Base-by-base conservation (phyloP, 139 green algal species). In the Chlamydomonas urium region DNA sequence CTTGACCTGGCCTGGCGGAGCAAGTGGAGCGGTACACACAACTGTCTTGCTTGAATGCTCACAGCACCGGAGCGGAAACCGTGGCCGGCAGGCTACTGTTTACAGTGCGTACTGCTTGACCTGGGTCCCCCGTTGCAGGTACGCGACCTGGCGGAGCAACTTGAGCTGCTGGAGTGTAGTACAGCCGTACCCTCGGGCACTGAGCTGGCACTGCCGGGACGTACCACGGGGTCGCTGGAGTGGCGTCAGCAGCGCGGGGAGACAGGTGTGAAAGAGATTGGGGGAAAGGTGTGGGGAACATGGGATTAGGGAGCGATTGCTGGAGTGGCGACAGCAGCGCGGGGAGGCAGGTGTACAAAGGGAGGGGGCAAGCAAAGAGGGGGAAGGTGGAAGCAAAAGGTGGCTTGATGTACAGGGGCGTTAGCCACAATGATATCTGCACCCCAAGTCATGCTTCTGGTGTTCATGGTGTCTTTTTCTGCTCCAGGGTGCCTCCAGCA, bases 241-340 rank as follows among this genome's bases (percentile, higher is more conserved):
- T 88, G 85, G 85, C 61, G 82, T 28, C 31, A 50, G 47, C 57
- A 73, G 35, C 66, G 84, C 2, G 81, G 84, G 0, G 84, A 90
- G 65, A 76, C 33, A 10, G 83, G 83, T 79, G 42, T 17, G 42
- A 17, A 10, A 53, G 42, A 17, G 42, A 17, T 17, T n/a, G 42
- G 42, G 42, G 42, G 14, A 53, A 17, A 17, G 42, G 42, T 53
- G 42, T 10, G 14, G 17, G 42, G 42, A n/a, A 17, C 42, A 53
- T n/a, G n/a, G 42, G 17, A 53, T 10, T 17, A 53, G 42, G 14
- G 42, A 53, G 42, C 42, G 42, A 17, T 17, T 53, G 14, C 42
- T 17, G 17, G 42, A n/a, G 42, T 53, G 10, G 42, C 42, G 42
- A 17, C 42, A 53, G 42, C 14, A 53, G 42, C 42, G 17, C 42